phyloP scores from a whole-genome alignment of 805 yeast species.

The Candida nanaspora region DNA sequence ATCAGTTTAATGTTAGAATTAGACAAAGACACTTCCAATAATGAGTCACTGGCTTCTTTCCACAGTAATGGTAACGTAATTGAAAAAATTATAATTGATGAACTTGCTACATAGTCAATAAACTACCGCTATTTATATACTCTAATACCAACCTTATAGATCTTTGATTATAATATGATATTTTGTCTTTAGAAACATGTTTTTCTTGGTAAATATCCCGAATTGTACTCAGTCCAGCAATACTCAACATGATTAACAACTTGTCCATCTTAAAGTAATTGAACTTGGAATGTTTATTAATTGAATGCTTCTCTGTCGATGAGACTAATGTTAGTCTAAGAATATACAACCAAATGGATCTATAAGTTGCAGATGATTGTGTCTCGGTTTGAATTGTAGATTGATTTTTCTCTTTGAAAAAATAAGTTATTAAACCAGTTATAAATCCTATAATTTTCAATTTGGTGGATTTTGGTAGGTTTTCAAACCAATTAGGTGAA shows the following conservation, averaged over 20 bases:
- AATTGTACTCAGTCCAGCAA: constrained; percentile 9
- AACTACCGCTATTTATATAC: constrained; percentile 4
- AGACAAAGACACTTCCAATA: constrained; percentile 8
- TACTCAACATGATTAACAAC: constrained; percentile 6
- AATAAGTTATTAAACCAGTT: constrained; percentile 6
- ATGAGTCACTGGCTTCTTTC: no score
- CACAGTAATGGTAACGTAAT: no score
- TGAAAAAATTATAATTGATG: constrained; percentile 10
- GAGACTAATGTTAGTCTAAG: constrained; percentile 13
- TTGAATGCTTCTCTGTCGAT: constrained; percentile 2
- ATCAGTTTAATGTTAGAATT: neutral
- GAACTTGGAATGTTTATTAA: constrained; percentile 1
- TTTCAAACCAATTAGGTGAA: neutral
- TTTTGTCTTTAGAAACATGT: neutral
- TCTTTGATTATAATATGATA: constrained; percentile 4
- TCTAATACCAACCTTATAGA: constrained; percentile 4
- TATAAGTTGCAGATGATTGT: neutral
- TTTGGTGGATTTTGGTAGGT: neutral
- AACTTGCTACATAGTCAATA: neutral
- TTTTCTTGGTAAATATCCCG: constrained; percentile 6
- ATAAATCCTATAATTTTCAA: constrained; percentile 10
- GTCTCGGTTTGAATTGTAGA: neutral
- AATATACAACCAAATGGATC: constrained; percentile 15
- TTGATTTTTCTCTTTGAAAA: constrained; percentile 7
- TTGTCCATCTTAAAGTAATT: constrained; percentile 8